Conservation (phyloP, 2,329 filamentous ascomycete species). For the Ophiosphaerella korrae region DNA sequence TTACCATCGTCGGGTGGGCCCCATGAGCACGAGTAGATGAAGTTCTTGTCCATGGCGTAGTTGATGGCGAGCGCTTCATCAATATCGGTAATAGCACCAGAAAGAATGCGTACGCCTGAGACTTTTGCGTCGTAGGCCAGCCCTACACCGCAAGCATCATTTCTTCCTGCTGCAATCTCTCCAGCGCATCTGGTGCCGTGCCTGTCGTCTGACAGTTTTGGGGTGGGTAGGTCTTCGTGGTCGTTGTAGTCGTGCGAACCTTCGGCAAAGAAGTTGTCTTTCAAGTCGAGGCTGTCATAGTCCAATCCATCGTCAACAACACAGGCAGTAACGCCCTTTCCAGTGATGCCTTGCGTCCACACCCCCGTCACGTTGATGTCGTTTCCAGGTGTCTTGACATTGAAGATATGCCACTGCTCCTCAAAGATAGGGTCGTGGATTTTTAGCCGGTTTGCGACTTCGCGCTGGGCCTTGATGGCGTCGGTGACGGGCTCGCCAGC, state of each 20-base stretch:
- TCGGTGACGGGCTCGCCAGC: constrained; percentile 40
- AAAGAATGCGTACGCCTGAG: constrained; percentile 89
- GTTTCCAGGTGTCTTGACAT: constrained; percentile 78
- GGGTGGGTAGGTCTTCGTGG: constrained; percentile 74
- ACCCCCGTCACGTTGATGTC: constrained; percentile 96
- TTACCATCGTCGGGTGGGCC: constrained; percentile 91
- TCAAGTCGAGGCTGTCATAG: constrained; percentile 91
- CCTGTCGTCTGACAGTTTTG: constrained; percentile 79
- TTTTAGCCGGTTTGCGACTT: constrained; percentile 61
- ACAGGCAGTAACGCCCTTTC: constrained; percentile 84
- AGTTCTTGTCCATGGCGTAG: constrained; percentile 86
- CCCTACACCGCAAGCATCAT: constrained; percentile 92
- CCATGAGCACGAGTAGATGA: constrained; percentile 99
- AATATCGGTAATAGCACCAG: constrained; percentile 85
- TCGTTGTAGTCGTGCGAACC: constrained; percentile 99
- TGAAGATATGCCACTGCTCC: constrained; percentile 95
- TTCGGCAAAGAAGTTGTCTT: constrained; percentile 88
- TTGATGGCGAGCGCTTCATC: constrained; percentile 94
- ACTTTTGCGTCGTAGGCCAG: constrained; percentile 92
- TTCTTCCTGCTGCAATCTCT: constrained; percentile 89
- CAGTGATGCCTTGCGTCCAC: constrained; percentile 90
- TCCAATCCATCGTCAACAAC: constrained; percentile 97
- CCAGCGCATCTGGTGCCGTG: constrained; percentile 95
- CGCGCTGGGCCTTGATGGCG: constrained; percentile 54
- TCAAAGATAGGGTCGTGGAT: constrained; percentile 90